Evolutionary conservation across 495 filamentous ascomycete species (phyloP), one percentile per base, ranked within the genome.

Genomic region (Penicillium malachiteum): DNA sequence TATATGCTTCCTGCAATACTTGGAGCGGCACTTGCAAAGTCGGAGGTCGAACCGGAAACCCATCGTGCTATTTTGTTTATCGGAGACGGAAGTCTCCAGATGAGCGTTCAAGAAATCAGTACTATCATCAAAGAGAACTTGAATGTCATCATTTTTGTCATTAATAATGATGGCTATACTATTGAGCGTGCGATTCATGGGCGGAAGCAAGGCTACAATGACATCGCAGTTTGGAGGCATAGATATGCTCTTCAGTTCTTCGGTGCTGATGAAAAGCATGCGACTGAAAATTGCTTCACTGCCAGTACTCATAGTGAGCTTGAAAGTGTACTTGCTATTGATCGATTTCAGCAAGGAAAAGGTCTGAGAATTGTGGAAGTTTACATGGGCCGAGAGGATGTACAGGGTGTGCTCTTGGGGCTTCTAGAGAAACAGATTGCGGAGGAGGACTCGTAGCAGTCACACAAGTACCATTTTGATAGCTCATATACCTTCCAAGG

Each of bases 1-100:
- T 72, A 72, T 40, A 77, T 73, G 70, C 59, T 80, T 3, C 67
- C 65, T 3, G 74, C 75, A 1, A 56, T 66, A 1, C 71, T 72
- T 32, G 75, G 80, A 7, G 73, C 72, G 0, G 65, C 71, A 1
- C 56, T 78, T 7, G 77, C 77, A 58, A 14, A 42, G 48, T 7
- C 34, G 48, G n/a, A 77, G 14, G 7, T 7, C 2, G 43, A 40
- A 0, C 10, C 3, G 7, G 21, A 26, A 26, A 26, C 1, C 4
- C 21, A 26, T 26, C 44, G 44, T 33, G n/a, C 73, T 0, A 82
- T 94, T 57, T 75, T 92, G 49, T 85, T 92, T 63, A 86, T 85
- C 11, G 90, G 89, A 30, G 90, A 93, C 60, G 90, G 90, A n/a
- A 86, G 82, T 52, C 81, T 92, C 64, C 88, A 94, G 60, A 72